Evolutionary conservation across 129 eudicot species (phyloP), one percentile per base, ranked within the genome.

Genomic region (Pulicaria dysenterica): DNA sequence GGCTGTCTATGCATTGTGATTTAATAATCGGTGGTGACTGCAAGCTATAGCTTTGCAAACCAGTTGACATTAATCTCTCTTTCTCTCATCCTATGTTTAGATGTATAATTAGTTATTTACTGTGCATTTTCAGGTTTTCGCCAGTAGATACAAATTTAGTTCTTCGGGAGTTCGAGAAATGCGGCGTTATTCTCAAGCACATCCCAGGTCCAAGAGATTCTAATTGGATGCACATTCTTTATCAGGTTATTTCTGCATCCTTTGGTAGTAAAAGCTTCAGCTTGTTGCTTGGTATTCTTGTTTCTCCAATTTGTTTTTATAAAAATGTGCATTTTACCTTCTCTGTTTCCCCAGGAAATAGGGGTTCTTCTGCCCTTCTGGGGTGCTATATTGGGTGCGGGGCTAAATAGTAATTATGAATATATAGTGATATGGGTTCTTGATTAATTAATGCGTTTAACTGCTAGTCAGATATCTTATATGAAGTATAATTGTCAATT

Each of bases 201-300:
- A 87, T 95, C 57, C 96, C 89, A 11, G 99, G 97, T 24, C 99
- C 99, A 63, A 81, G 99, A 69, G 89, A 88, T 70, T 96, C 97
- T 72, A 95, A 95, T 48, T 95, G 99, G 99, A 86, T 95, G 94
- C 93, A 95, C 82, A 86, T 95, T 83, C 89, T 95, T 17, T 95
- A 88, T 80, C 96, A 90, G 99, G 99, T 95, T 37, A 67, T 17
- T 31, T 74, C 58, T 48, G 51, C 64, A 47, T 81, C 60, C 34
- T 58, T 58, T 56, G n/a, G 36, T 17, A 8, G 67, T 63, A 24
- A 24, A 24, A 46, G 5, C 54, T 43, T 44, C 67, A 19, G 64
- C 63, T 69, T 64, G 47, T 67, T 39, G 38, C 41, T n/a, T 54
- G 48, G 39, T n/a, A 36, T 16, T 31, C 8, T 17, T 70, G 7